These are phyloP conservation scores for Lentinula lateritia DNA, from an alignment of 768 basidiomycete species.

Conservation along the genomic window DNA sequence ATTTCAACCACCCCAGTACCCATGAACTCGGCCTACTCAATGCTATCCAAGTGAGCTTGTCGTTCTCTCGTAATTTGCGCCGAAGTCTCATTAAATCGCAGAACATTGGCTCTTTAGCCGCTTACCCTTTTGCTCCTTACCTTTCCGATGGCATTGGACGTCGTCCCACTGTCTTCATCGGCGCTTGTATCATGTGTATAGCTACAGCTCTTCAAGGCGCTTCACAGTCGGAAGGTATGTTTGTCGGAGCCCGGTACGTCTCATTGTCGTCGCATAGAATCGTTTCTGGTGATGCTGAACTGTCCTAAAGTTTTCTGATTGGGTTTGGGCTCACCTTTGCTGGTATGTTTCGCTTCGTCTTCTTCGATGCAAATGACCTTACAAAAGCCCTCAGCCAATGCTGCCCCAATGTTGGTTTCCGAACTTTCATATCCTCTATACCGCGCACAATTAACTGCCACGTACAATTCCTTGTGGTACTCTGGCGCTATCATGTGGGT, in stretches of 20 bases:
- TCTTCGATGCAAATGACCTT: conserved; percentile 8
- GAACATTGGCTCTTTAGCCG: conserved; percentile 68
- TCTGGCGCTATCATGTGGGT: conserved; percentile 72
- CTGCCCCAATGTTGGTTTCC: conserved; percentile 80
- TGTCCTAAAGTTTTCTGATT: conserved; percentile 49
- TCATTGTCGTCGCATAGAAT: background rate
- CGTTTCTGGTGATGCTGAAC: background rate
- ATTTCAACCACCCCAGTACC: conserved; percentile 55
- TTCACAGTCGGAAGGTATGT: conserved; percentile 68
- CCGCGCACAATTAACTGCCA: conserved; percentile 71
- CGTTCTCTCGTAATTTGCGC: background rate
- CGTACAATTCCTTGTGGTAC: conserved; percentile 86
- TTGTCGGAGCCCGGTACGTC: conserved; percentile 70
- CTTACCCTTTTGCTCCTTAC: conserved; percentile 67
- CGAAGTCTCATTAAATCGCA: conserved; percentile 16
- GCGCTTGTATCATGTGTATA: conserved; percentile 64
- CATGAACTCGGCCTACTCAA: conserved; percentile 63
- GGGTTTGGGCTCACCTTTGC: conserved; percentile 77
- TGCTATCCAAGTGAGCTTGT: conserved; percentile 57
- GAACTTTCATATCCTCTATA: conserved; percentile 84
- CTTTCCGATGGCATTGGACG: conserved; percentile 70
- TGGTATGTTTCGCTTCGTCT: conserved; percentile 23
- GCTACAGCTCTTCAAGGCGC: conserved; percentile 68
- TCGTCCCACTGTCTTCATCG: conserved; percentile 57
- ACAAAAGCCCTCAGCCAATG: conserved; percentile 38